Percentiles rank a stretch among this genome's conserved stretches.
Conservation (phyloP, 2,329 filamentous ascomycete species). For the Orbilia javanica region DNA sequence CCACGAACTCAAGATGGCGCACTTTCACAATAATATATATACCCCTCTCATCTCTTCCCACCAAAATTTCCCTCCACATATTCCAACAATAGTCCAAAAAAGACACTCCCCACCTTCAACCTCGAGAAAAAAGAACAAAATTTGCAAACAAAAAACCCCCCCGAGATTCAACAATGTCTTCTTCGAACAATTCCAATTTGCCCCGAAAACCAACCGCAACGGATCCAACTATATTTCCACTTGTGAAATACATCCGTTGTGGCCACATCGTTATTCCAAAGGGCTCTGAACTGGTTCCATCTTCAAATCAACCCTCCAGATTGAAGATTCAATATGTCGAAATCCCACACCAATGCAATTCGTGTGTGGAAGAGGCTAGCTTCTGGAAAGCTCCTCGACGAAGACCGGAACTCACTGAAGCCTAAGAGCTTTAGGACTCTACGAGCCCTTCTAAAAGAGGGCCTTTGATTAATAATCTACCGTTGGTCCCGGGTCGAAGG, state of each 20-base stretch:
- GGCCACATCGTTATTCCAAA: constrained; percentile 36
- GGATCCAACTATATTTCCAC: constrained; percentile 20
- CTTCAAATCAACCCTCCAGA: neutral
- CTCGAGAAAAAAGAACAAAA: neutral
- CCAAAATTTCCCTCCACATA: neutral
- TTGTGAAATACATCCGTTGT: constrained; percentile 32
- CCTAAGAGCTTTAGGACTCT: constrained; percentile 12
- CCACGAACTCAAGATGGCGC: constrained; percentile 9
- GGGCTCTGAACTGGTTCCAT: neutral
- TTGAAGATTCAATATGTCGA: constrained; percentile 22
- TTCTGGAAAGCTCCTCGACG: constrained; percentile 42
- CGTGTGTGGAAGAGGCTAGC: constrained; percentile 34
- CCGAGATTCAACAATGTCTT: neutral
- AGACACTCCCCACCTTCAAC: too few relatives aligned
- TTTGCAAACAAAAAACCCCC: too few relatives aligned
- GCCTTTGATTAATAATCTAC: too few relatives aligned
- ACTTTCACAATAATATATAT: constrained; percentile 9
- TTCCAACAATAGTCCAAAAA: neutral
- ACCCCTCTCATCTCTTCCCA: neutral
- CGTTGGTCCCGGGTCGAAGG: too few relatives aligned
- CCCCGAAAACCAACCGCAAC: neutral
- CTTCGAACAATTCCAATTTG: neutral
- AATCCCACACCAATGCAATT: constrained; percentile 20
- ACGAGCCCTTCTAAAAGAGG: neutral
- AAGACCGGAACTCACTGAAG: neutral